A percentile compares a stretch with the other conserved stretches of the same genome.
These are phyloP conservation scores for Zygnema circumcarinatum DNA, from an alignment of 139 green algal species.

Conservation along the genomic window DNA sequence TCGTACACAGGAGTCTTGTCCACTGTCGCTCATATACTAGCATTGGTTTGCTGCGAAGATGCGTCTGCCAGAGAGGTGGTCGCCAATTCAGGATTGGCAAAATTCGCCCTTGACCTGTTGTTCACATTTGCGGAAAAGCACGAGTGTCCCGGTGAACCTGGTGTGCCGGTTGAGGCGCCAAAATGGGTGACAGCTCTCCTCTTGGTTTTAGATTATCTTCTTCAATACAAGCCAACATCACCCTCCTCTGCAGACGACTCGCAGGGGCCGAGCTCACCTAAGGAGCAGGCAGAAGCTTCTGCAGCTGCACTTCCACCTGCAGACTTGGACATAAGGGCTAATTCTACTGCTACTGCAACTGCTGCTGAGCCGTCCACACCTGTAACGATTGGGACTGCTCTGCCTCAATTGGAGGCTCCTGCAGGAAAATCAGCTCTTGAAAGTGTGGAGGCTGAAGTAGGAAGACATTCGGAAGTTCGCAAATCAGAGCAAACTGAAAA, in stretches of 20 bases:
- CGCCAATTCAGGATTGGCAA: slow-evolving; percentile 57
- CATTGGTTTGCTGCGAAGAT: slow-evolving; percentile 77
- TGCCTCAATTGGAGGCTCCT: background rate
- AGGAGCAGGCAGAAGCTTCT: background rate
- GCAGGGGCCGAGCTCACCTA: background rate
- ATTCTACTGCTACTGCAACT: background rate
- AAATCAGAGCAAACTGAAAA: background rate
- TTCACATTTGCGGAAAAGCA: slow-evolving; percentile 66
- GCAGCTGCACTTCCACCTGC: background rate
- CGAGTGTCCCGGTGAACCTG: background rate
- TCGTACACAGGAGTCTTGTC: slow-evolving; percentile 33
- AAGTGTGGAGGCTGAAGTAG: background rate
- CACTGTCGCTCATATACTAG: slow-evolving; percentile 70
- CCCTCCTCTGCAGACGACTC: slow-evolving; percentile 26
- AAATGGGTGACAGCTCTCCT: slow-evolving; percentile 83
- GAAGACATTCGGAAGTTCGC: background rate
- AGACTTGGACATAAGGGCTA: background rate
- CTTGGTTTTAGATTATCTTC: slow-evolving; percentile 77
- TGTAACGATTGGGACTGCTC: background rate
- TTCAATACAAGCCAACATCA: slow-evolving; percentile 48
- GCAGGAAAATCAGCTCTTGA: background rate
- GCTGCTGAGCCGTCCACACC: background rate
- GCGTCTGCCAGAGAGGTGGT: slow-evolving; percentile 59
- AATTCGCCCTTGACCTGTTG: slow-evolving; percentile 65
- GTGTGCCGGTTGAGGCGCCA: slow-evolving; percentile 57